phyloP scores from a whole-genome alignment of 345 rosid genomes.

The Pistacia atlantica region DNA sequence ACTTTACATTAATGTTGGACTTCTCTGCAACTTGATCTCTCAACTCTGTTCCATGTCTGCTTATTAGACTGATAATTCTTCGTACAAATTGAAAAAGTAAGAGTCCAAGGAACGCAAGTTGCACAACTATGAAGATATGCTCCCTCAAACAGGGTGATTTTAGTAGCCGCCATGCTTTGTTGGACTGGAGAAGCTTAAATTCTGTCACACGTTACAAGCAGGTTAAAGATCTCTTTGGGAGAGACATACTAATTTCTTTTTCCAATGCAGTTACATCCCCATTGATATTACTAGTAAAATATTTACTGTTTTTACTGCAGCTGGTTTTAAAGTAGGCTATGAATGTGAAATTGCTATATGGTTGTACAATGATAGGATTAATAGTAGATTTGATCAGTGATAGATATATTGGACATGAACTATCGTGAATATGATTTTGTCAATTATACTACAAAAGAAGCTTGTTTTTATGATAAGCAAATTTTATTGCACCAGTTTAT shows the following conservation, averaged over 20 bases:
- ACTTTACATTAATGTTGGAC: conserved; percentile 27
- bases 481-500: too few relatives aligned
- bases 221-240: neutral
- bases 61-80: conserved; percentile 26
- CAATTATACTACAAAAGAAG: too few relatives aligned
- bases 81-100: conserved; percentile 31
- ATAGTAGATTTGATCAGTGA: too few relatives aligned
- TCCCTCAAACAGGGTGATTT: conserved; percentile 58
- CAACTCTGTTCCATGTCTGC: conserved; percentile 30
- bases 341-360: too few relatives aligned
- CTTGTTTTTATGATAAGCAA: too few relatives aligned
- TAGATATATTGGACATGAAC: too few relatives aligned
- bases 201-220: conserved; percentile 34
- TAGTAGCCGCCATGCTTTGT: conserved; percentile 39
- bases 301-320: too few relatives aligned
- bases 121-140: conserved; percentile 49
- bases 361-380: too few relatives aligned
- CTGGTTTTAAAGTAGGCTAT: too few relatives aligned
- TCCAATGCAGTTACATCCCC: neutral
- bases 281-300: too few relatives aligned
- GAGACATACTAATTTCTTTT: neutral
- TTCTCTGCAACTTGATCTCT: conserved; percentile 34
- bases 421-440: too few relatives aligned
- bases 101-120: conserved; percentile 53
- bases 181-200: conserved; percentile 24